Percentiles rank a stretch among this genome's conserved stretches.
Conservation (phyloP, 345 rosid species). For the Brassica carinata region DNA sequence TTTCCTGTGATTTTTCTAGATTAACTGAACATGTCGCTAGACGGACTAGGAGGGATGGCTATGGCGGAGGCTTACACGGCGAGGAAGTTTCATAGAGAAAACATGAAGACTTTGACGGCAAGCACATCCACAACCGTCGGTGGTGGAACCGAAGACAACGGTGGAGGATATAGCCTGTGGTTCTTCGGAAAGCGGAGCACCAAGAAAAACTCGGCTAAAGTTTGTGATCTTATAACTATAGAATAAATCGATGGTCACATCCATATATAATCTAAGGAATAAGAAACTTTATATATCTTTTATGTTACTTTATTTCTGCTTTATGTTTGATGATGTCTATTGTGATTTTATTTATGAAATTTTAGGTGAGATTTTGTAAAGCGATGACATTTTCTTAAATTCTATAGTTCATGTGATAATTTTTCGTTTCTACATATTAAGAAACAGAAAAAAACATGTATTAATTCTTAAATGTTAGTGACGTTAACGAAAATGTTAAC, state of each 20-base stretch:
- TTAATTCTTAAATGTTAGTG: neutral
- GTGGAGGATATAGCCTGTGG: slow-evolving; percentile 32
- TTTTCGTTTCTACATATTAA: neutral
- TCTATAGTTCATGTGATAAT: neutral
- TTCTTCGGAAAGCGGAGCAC: slow-evolving; percentile 30
- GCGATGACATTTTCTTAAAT: neutral
- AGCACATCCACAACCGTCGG: slow-evolving; percentile 14
- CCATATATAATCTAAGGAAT: neutral
- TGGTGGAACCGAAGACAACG: slow-evolving; percentile 29
- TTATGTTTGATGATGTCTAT: neutral
- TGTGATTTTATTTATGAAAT: neutral
- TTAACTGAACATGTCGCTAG: slow-evolving; percentile 35
- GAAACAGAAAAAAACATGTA: neutral
- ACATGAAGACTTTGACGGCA: slow-evolving; percentile 19
- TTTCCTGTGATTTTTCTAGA: neutral
- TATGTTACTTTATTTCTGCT: neutral
- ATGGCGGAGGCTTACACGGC: slow-evolving; percentile 31
- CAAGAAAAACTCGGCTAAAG: slow-evolving; percentile 42
- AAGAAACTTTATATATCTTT: neutral
- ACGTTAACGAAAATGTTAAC: neutral
- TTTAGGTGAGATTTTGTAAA: neutral
- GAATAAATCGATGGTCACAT: slow-evolving; percentile 15
- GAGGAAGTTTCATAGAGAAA: slow-evolving; percentile 39
- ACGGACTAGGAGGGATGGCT: slow-evolving; percentile 37
- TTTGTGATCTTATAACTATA: slow-evolving; percentile 33